Base-by-base conservation (phyloP, 2,329 filamentous ascomycete genomes). In the Phyllosticta citriasiana region DNA sequence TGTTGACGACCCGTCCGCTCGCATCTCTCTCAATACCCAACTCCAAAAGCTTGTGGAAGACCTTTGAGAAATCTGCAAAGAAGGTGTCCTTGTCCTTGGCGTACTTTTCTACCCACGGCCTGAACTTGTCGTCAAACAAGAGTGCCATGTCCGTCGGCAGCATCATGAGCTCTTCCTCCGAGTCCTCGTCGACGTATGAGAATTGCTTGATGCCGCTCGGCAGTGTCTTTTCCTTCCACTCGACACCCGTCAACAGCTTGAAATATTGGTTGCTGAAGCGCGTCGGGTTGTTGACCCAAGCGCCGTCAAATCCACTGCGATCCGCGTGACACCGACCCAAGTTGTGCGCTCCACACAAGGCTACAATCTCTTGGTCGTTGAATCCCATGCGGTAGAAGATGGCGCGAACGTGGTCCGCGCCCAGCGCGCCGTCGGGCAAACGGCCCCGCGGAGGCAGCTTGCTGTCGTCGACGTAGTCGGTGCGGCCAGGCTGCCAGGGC, bases 121-220 rank as follows among this genome's bases (percentile, higher is more conserved):
- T 69, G 68, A 87, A 87, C 5, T 65, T 68, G 2, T 75, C 69
- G 64, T 87, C 84, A 1, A 77, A 74, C 3, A 80, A 72, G 50
- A 87, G 74, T 4, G 83, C 80, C 67, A 87, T 80, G 68, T 87
- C 84, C 2, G 84, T 85, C 0, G 84, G 84, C 68, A 87, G 68
- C 84, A 87, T 87, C 84, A 87, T 87, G 52, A 87, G 73, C 61
- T 81, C 80, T 62, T 80, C 79, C 53, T 79, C 79, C 5, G 71
- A 72, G 65, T 85, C 81, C 55, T 84, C 81, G 64, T 85, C 83
- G 55, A 79, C 78, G 66, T 83, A 83, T 53, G 81, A 79, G 69
- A 84, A 87, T 72, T 86, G 83, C 60, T 76, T 72, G 19, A 82
- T 68, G 0, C 82, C 82, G 64, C 79, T 82, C 14, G 71, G 68